These are phyloP conservation scores for Fusarium sp. DNA, from an alignment of 2,329 filamentous ascomycete species.

Conservation along the genomic window DNA sequence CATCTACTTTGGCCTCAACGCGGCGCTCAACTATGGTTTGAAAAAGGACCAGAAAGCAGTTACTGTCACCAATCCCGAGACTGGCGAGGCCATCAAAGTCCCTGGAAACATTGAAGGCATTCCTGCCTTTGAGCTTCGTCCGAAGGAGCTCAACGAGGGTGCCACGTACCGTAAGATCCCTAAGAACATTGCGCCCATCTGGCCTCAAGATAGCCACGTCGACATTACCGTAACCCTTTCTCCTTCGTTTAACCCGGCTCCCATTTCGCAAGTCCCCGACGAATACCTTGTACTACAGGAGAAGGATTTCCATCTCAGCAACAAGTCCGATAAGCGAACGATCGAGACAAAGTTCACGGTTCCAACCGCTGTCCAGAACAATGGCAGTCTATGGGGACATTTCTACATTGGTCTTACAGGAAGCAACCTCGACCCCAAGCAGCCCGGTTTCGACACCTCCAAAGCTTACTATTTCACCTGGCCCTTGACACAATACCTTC, in stretches of 20 bases:
- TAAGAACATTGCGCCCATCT: conserved; percentile 85
- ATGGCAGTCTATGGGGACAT: conserved; percentile 94
- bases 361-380: conserved; percentile 86
- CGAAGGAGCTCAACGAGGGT: conserved; percentile 71
- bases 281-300: conserved; percentile 84
- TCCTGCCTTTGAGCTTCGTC: conserved; percentile 76
- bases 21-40: conserved; percentile 68
- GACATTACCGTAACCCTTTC: conserved; percentile 91
- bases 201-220: conserved; percentile 82
- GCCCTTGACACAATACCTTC: conserved; percentile 89
- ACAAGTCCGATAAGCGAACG: conserved; percentile 83
- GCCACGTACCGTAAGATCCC: conserved; percentile 77
- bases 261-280: conserved; percentile 75
- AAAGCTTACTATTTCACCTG: conserved; percentile 88
- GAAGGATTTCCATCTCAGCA: conserved; percentile 82
- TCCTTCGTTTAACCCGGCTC: conserved; percentile 77
- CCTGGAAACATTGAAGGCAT: conserved; percentile 70
- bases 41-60: conserved; percentile 64
- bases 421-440: conserved; percentile 80
- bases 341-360: conserved; percentile 84
- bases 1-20: conserved; percentile 73
- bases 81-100: conserved; percentile 68
- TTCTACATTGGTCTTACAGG: conserved; percentile 89
- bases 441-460: conserved; percentile 78
- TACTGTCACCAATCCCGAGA: conserved; percentile 63